Conservation (phyloP, 1,139 yeast species). For the Maudiozyma humilis region DNA sequence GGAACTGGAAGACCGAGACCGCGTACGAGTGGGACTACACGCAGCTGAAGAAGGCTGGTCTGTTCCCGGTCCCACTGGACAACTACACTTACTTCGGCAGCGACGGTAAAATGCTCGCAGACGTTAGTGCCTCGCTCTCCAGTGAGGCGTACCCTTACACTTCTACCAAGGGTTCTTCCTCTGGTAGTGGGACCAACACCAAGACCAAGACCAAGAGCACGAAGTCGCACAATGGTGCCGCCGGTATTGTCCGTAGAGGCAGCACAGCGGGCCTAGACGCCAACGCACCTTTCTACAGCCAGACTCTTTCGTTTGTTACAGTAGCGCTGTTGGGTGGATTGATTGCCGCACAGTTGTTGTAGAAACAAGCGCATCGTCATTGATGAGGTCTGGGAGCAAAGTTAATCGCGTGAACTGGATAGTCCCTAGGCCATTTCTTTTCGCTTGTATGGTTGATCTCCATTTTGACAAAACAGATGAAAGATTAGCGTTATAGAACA, state of each 20-base stretch:
- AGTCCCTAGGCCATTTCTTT: no score
- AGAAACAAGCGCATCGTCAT: not conserved
- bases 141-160: conserved; percentile 13
- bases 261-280: not conserved
- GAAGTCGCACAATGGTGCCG: not conserved
- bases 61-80: conserved; percentile 58
- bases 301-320: not conserved
- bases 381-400: no score
- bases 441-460: no score
- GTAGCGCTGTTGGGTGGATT: not conserved
- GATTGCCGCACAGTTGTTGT: not conserved
- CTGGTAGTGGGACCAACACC: not conserved
- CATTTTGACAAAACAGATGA: no score
- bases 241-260: not conserved
- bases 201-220: not conserved
- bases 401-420: no score
- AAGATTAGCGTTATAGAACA: no score
- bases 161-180: not conserved
- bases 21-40: conserved; percentile 58
- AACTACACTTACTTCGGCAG: conserved; percentile 28
- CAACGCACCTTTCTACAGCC: not conserved
- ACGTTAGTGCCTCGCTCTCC: conserved; percentile 16
- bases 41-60: conserved; percentile 39
- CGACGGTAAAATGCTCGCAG: conserved; percentile 20
- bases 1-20: conserved; percentile 61